Evolutionary conservation across 2,329 filamentous ascomycete genomes (phyloP).

Genomic region (Leptoxyphium fumago): DNA sequence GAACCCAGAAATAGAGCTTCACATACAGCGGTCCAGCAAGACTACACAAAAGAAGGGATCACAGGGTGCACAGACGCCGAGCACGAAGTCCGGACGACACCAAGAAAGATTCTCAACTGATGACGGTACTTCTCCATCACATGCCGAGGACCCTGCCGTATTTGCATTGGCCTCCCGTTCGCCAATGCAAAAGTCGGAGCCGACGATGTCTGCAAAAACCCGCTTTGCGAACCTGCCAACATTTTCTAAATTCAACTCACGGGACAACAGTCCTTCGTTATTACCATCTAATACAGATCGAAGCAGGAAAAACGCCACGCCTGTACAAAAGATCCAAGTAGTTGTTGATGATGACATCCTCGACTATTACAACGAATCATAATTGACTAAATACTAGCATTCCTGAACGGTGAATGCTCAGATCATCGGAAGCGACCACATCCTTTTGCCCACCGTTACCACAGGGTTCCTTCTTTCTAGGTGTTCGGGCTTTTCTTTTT

Average conservation of each 20-base stretch:
- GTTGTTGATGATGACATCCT: slow-evolving; percentile 11
- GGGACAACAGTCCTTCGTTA: slow-evolving; percentile 2
- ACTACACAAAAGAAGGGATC: neutral
- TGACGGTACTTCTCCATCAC: slow-evolving; percentile 1
- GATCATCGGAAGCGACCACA: no score
- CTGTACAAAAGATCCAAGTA: slow-evolving; percentile 3
- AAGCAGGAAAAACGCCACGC: slow-evolving; percentile 2
- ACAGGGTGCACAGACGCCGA: slow-evolving; percentile 1
- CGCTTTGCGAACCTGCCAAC: no score
- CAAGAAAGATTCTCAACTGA: neutral
- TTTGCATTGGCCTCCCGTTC: neutral
- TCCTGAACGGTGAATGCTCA: no score
- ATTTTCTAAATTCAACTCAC: neutral
- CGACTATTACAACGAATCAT: slow-evolving; percentile 3
- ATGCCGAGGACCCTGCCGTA: neutral
- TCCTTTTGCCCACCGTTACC: no score
- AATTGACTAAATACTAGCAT: neutral
- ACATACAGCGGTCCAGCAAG: neutral
- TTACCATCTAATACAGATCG: slow-evolving; percentile 1
- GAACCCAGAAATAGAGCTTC: neutral
- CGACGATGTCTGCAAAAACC: neutral
- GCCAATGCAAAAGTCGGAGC: neutral
- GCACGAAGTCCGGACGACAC: neutral
- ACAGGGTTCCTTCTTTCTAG: no score
- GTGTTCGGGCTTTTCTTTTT: no score